These are phyloP conservation scores for Pleurotus giganteus DNA, from an alignment of 768 basidiomycete genomes.

Conservation along the genomic window DNA sequence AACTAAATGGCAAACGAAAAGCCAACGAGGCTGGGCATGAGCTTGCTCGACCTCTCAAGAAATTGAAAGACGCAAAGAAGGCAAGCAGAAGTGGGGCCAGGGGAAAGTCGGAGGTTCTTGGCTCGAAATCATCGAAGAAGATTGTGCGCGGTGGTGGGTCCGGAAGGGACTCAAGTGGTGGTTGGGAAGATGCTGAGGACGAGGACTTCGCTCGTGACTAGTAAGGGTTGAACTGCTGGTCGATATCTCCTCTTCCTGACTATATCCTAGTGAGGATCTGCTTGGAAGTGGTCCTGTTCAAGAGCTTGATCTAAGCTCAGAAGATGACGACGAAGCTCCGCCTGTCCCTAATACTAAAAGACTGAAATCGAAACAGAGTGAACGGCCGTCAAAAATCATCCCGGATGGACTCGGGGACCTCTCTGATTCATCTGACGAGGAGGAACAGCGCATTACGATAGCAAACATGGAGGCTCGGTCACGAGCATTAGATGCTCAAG, in stretches of 20 bases:
- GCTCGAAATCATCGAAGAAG: slow-evolving; percentile 20
- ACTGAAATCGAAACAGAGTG: slow-evolving; percentile 53
- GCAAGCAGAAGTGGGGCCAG: slow-evolving; percentile 32
- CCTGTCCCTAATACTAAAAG: slow-evolving; percentile 31
- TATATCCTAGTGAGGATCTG: slow-evolving; percentile 44
- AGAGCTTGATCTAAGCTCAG: slow-evolving; percentile 66
- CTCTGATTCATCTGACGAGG: slow-evolving; percentile 44
- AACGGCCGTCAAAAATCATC: slow-evolving; percentile 46
- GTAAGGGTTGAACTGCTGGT: too few relatives aligned
- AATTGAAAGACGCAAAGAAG: slow-evolving; percentile 37
- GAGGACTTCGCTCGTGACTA: too few relatives aligned
- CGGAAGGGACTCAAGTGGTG: slow-evolving; percentile 37
- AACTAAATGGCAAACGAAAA: slow-evolving; percentile 75
- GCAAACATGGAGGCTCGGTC: slow-evolving; percentile 83
- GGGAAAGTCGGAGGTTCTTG: slow-evolving; percentile 26
- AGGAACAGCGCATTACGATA: slow-evolving; percentile 57
- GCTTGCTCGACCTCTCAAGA: slow-evolving; percentile 41
- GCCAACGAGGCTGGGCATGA: slow-evolving; percentile 39
- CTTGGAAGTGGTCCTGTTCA: slow-evolving; percentile 44
- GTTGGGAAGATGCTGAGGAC: slow-evolving; percentile 65
- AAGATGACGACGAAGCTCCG: slow-evolving; percentile 45
- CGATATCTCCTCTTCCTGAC: too few relatives aligned
- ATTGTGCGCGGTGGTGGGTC: slow-evolving; percentile 18
- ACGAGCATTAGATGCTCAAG: slow-evolving; percentile 68
- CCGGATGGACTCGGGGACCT: slow-evolving; percentile 50